A percentile compares a stretch with the other conserved stretches of the same genome.
Conservation (phyloP, 768 basidiomycete genomes). For the Tubosaeta sp. region DNA sequence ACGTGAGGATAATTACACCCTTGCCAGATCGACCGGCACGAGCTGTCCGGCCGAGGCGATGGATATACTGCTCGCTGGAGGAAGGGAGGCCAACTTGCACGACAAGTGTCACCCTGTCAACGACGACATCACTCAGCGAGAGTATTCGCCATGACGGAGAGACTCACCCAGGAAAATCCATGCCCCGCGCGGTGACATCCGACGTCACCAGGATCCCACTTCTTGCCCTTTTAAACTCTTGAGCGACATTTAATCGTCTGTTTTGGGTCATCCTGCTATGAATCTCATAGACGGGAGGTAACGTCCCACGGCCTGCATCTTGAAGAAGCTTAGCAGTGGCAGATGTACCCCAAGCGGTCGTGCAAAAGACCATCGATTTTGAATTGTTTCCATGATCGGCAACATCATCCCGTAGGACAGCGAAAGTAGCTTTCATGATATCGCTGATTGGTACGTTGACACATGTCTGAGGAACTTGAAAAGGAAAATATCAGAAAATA, state of each 20-base stretch:
- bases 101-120: slow-evolving; percentile 50
- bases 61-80: slow-evolving; percentile 73
- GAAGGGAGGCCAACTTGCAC: slow-evolving; percentile 64
- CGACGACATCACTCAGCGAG: slow-evolving; percentile 1
- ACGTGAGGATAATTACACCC: slow-evolving; percentile 53
- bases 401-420: slow-evolving; percentile 36
- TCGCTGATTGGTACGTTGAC: slow-evolving; percentile 40
- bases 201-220: slow-evolving; percentile 48
- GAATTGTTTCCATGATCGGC: slow-evolving; percentile 26
- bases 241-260: slow-evolving; percentile 44
- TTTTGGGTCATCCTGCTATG: slow-evolving; percentile 55
- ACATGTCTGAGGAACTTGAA: slow-evolving; percentile 45
- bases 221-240: slow-evolving; percentile 43
- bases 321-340: slow-evolving; percentile 36
- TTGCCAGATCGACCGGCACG: slow-evolving; percentile 64
- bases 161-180: slow-evolving; percentile 59
- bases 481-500: background rate
- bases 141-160: background rate
- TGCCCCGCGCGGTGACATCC: slow-evolving; percentile 60
- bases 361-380: slow-evolving; percentile 59
- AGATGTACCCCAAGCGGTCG: slow-evolving; percentile 58
- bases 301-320: slow-evolving; percentile 24
- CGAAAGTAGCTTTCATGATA: slow-evolving; percentile 38
- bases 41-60: slow-evolving; percentile 74
- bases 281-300: slow-evolving; percentile 46